Evolutionary conservation across 805 yeast genomes (phyloP), one percentile per base, ranked within the genome.

Genomic region (Suhomyces kilbournensis): DNA sequence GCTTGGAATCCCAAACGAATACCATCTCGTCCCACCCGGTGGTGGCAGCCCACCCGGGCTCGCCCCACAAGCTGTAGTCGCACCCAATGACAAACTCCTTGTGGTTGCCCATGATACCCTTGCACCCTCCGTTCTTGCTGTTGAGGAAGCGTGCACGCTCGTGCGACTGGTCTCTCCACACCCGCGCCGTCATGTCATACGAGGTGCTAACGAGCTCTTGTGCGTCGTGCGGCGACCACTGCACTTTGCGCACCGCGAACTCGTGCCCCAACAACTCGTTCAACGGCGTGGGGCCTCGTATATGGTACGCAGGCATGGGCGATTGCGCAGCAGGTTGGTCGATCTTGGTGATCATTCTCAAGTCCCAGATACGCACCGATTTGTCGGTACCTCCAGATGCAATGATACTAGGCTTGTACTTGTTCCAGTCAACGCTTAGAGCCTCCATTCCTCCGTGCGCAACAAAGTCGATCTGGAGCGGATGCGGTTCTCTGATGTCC

Each of bases 11-110:
- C 96, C 96, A 94, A 7, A 94, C 80, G 64, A 87, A 86, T 6
- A 91, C 85, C 87, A 90, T 90, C 64, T 93, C 96, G 72, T 93
- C 99, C 97, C 97, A 93, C 1, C 97, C 97, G 0, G 92, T 86
- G 14, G 97, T 85, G 8, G 94, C 96, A 15, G 87, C 91, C 91
- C 94, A 92, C 1, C 97, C 97, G 1, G 94, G 96, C 59, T 84
- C 85, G 2, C 98, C 99, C 97, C 97, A 93, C 48, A 94, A 69
- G 58, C 96, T 86, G 88, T 97, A 94, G 72, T 94, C 98, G 57
- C 92, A 87, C 15, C 96, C 97, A 60, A 88, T 82, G 1, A 88
- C 97, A 71, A 93, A 93, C 74, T 93, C 99, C 26, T 83, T 78
- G 71, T 94, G 98, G 49, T 69, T 71, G 20, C 79, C 75, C 75